These are phyloP conservation scores for Incumbomyces lentus DNA, from an alignment of 2,329 filamentous ascomycete genomes.

Conservation along the genomic window DNA sequence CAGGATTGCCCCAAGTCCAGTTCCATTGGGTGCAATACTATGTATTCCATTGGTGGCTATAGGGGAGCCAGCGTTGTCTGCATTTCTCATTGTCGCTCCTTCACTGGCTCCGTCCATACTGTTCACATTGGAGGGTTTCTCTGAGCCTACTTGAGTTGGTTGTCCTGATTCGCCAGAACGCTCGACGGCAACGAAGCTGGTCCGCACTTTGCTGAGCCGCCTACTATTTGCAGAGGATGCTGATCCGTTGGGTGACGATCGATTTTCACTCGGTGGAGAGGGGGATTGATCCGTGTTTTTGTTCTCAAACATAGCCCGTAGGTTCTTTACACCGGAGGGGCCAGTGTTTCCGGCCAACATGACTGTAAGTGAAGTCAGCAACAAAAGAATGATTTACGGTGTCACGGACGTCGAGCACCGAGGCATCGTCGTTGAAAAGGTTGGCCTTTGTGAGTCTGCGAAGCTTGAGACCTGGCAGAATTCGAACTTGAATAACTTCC, in stretches of 20 bases:
- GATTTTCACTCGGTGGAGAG: constrained; percentile 58
- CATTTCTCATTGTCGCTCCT: constrained; percentile 14
- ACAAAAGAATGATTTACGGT: neutral
- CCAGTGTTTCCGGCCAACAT: constrained; percentile 26
- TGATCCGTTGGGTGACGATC: constrained; percentile 42
- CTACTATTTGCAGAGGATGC: constrained; percentile 38
- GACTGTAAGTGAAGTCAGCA: constrained; percentile 13
- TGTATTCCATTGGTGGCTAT: neutral
- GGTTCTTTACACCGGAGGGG: constrained; percentile 58
- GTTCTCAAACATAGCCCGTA: constrained; percentile 71
- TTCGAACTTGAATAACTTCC: neutral
- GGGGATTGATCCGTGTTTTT: constrained; percentile 45
- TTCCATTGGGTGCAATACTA: constrained; percentile 2
- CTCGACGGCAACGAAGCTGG: constrained; percentile 65
- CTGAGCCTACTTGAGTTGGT: constrained; percentile 29
- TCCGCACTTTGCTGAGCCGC: constrained; percentile 64
- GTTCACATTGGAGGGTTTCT: constrained; percentile 29
- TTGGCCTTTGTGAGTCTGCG: neutral
- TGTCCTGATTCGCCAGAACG: constrained; percentile 31
- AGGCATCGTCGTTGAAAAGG: neutral
- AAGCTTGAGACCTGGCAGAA: neutral
- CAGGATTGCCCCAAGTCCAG: constrained; percentile 21
- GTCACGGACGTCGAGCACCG: neutral
- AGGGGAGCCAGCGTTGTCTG: neutral
- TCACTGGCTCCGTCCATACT: constrained; percentile 17